phyloP scores from a whole-genome alignment of 305 asterid genomes.

The Rubia tinctorum region DNA sequence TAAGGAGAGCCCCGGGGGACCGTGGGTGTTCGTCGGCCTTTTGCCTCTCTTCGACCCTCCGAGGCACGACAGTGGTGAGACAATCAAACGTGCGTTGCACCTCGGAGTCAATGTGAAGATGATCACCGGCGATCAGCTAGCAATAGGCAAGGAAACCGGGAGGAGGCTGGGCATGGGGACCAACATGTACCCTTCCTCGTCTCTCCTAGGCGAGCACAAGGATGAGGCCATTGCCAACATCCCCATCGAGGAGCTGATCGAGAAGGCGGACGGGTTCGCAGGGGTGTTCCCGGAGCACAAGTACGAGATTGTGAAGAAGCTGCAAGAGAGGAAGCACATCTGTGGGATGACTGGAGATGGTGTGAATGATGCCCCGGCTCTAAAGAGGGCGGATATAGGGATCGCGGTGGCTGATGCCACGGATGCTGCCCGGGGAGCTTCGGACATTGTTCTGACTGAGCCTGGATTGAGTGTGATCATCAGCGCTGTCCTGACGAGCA shows the following conservation, averaged over 20 bases:
- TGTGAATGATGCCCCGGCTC: constrained; percentile 72
- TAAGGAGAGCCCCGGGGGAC: constrained; percentile 43
- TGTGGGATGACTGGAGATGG: constrained; percentile 90
- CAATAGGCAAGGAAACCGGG: constrained; percentile 77
- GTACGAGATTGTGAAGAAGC: constrained; percentile 65
- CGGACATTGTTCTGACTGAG: constrained; percentile 65
- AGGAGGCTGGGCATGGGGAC: constrained; percentile 80
- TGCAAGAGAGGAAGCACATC: constrained; percentile 61
- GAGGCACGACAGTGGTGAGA: constrained; percentile 51
- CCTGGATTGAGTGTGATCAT: constrained; percentile 73
- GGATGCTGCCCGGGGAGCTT: constrained; percentile 71
- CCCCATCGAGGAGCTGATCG: constrained; percentile 70
- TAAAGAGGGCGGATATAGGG: constrained; percentile 70
- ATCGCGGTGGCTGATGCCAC: constrained; percentile 80
- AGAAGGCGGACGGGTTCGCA: constrained; percentile 83
- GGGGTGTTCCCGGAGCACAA: constrained; percentile 84
- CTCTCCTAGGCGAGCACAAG: constrained; percentile 63
- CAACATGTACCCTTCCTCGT: constrained; percentile 77
- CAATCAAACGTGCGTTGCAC: constrained; percentile 44
- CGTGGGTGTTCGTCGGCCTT: constrained; percentile 49
- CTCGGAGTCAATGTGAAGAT: constrained; percentile 54
- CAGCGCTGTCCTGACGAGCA: constrained; percentile 69
- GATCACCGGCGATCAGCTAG: constrained; percentile 67
- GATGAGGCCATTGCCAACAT: constrained; percentile 51
- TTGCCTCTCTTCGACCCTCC: constrained; percentile 57